phyloP scores from a whole-genome alignment of 176 grass and related monocot species.

The Typha latifolia region DNA sequence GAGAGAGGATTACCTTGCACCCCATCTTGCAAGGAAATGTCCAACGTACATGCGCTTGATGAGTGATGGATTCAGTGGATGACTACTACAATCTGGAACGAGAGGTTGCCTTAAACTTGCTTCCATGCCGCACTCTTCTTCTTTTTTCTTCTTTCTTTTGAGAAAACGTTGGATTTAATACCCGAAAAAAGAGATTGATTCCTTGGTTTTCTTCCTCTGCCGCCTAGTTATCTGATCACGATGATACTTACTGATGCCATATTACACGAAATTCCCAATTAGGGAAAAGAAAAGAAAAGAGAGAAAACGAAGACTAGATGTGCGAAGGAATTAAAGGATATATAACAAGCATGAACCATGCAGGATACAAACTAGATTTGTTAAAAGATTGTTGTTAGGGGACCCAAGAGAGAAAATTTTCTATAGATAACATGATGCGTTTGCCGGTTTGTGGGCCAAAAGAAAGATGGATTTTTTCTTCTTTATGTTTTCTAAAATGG shows the following conservation, averaged over 20 bases:
- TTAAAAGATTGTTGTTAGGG: too few species aligned
- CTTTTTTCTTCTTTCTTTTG: background rate
- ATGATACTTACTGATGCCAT: background rate
- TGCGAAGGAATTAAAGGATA: background rate
- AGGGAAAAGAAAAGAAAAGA: background rate
- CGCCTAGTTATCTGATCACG: background rate
- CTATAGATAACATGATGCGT: too few species aligned
- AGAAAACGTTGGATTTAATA: background rate
- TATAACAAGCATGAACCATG: background rate
- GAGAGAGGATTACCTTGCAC: slow-evolving; percentile 35
- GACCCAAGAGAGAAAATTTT: too few species aligned
- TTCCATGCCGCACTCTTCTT: background rate
- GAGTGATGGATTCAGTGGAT: slow-evolving; percentile 22
- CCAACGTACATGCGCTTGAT: slow-evolving; percentile 62
- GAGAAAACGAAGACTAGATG: background rate
- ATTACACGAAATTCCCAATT: background rate
- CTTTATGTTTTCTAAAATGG: too few species aligned
- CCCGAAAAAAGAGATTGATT: background rate
- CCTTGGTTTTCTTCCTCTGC: background rate
- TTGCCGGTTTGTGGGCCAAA: too few species aligned
- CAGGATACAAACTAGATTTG: background rate
- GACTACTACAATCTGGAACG: slow-evolving; percentile 1
- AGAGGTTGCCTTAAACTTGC: slow-evolving; percentile 17
- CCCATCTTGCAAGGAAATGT: slow-evolving; percentile 84
- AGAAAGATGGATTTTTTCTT: too few species aligned